Evolutionary conservation across 2,329 filamentous ascomycete species (phyloP).

Genomic region (Nigrospora sphaerica): DNA sequence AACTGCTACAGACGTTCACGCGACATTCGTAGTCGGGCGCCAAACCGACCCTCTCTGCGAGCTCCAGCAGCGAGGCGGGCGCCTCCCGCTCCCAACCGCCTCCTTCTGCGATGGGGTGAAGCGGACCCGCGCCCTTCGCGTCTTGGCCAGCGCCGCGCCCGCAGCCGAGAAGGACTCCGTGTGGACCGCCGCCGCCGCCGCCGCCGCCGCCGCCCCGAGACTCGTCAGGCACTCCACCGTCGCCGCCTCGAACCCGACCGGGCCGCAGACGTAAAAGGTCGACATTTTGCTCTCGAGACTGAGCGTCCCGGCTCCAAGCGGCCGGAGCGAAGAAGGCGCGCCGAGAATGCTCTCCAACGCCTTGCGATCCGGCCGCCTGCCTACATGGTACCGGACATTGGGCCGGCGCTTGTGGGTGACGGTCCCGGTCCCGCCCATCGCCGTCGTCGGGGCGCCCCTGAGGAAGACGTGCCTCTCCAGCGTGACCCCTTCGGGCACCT

Average conservation of each 20-base stretch:
- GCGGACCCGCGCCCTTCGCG: constrained; percentile 9
- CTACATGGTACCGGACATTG: constrained; percentile 8
- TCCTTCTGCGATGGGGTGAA: constrained; percentile 10
- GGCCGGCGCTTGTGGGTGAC: no score
- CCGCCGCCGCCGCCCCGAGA: constrained; percentile 6
- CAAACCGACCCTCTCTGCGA: constrained; percentile 15
- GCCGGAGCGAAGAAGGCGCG: constrained; percentile 8
- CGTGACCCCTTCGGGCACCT: constrained; percentile 3
- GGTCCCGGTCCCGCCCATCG: constrained; percentile 1
- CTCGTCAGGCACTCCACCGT: constrained; percentile 5
- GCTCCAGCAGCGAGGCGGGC: constrained; percentile 12
- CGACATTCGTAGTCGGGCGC: constrained; percentile 15
- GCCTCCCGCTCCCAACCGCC: constrained; percentile 10
- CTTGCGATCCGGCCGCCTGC: constrained; percentile 9
- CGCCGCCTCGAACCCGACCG: constrained; percentile 8
- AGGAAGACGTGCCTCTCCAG: constrained; percentile 12
- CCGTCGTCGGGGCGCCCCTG: constrained; percentile 5
- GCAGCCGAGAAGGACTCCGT: neutral
- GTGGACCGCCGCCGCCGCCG: constrained; percentile 1
- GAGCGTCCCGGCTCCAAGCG: constrained; percentile 7
- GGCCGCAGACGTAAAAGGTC: constrained; percentile 11
- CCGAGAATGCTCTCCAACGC: constrained; percentile 7
- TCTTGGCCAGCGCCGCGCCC: constrained; percentile 6
- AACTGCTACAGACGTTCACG: constrained; percentile 13
- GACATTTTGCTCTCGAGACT: constrained; percentile 9